These are phyloP conservation scores for Flaveria linearis DNA, from an alignment of 129 eudicot species.

Conservation along the genomic window DNA sequence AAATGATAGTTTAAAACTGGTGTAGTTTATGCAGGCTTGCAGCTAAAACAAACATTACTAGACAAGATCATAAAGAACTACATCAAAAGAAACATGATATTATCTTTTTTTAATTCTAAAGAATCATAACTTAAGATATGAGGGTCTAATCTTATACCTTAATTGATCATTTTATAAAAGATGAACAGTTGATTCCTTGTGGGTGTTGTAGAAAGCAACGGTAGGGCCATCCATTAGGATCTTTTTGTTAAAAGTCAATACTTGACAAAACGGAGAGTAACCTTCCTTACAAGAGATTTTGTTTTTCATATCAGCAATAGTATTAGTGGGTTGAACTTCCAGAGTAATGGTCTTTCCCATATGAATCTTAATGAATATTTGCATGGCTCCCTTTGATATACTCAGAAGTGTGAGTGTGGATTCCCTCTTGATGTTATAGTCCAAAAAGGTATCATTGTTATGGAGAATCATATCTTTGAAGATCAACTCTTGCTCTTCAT, in stretches of 20 bases:
- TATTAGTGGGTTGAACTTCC: not conserved
- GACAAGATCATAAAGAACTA: not conserved
- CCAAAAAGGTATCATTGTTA: not conserved
- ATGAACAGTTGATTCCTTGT: not conserved
- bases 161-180: not conserved
- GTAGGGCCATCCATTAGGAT: not conserved
- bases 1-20: not conserved
- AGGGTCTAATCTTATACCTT: not conserved
- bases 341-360: not conserved
- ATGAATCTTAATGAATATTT: not conserved
- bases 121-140: not conserved
- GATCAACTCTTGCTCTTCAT: slow-evolving; percentile 5
- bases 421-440: not conserved
- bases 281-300: not conserved
- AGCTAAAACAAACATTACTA: not conserved
- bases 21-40: not conserved
- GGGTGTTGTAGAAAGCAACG: not conserved
- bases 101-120: not conserved
- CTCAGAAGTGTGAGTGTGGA: slow-evolving; percentile 12
- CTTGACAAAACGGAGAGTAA: not conserved
- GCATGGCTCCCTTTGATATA: not conserved
- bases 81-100: not conserved
- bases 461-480: not conserved
- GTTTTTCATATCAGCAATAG: not conserved
- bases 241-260: not conserved